Percentiles rank a stretch among this genome's conserved stretches.
These are phyloP conservation scores for Phytophthora cactorum DNA, from an alignment of 352 stramenopile genomes.

Conservation along the genomic window DNA sequence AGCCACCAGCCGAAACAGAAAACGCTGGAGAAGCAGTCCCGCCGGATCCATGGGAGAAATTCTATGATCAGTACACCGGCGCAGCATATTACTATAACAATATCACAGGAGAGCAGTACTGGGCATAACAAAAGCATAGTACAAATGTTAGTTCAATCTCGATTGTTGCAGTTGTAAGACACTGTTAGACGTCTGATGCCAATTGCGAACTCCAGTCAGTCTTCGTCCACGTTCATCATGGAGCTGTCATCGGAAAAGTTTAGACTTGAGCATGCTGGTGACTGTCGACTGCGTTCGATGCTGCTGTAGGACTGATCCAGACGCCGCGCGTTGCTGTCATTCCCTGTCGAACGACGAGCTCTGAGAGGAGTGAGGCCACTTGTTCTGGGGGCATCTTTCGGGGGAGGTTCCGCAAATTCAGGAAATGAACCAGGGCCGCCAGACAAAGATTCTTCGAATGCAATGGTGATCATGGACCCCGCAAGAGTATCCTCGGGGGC, in stretches of 20 bases:
- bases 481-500: constrained; percentile 79
- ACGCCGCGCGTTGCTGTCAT: constrained; percentile 14
- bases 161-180: constrained; percentile 2
- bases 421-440: constrained; percentile 44
- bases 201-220: constrained; percentile 5
- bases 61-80: constrained; percentile 88
- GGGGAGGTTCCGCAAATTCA: constrained; percentile 34
- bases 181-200: not conserved
- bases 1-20: constrained; percentile 1
- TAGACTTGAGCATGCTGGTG: constrained; percentile 61
- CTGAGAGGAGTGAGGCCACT: constrained; percentile 50
- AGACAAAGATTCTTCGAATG: constrained; percentile 80
- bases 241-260: constrained; percentile 83
- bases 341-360: constrained; percentile 20
- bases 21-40: constrained; percentile 35
- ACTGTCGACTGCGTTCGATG: constrained; percentile 66
- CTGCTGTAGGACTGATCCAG: constrained; percentile 80
- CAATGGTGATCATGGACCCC: constrained; percentile 82
- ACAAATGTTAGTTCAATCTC: constrained; percentile 12
- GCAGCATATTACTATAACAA: constrained; percentile 91
- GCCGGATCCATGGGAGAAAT: constrained; percentile 83
- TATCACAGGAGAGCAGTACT: constrained; percentile 87
- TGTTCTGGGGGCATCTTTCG: constrained; percentile 34
- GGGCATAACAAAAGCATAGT: constrained; percentile 48
- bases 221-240: constrained; percentile 80